These are phyloP conservation scores for Lathyrus tuberosus DNA, from an alignment of 306 rosid species.

Conservation along the genomic window DNA sequence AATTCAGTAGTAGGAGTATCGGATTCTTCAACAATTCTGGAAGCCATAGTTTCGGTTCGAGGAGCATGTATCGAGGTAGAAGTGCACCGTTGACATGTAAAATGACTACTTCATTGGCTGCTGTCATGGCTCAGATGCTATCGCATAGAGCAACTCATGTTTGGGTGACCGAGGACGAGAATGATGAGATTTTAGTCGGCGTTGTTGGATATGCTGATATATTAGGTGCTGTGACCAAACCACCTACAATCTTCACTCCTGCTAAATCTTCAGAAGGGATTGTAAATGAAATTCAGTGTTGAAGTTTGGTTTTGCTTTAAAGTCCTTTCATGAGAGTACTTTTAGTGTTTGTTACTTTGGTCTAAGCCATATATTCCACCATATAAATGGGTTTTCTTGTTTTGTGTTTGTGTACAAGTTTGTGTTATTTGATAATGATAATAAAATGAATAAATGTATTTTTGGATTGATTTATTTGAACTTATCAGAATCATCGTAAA, in stretches of 20 bases:
- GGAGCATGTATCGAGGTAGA: conserved; percentile 96
- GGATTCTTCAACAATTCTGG: conserved; percentile 66
- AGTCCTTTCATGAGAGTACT: conserved; percentile 17
- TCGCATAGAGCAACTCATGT: conserved; percentile 94
- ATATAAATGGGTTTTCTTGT: conserved; percentile 25
- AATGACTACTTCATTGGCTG: conserved; percentile 88
- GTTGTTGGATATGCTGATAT: conserved; percentile 88
- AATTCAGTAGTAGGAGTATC: conserved; percentile 83
- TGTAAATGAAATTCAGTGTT: conserved; percentile 63
- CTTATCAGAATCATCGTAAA: no score
- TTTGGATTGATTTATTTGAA: no score
- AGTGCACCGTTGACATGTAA: conserved; percentile 90
- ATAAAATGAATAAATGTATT: background rate
- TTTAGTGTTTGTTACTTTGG: conserved; percentile 16
- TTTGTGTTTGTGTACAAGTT: conserved; percentile 16
- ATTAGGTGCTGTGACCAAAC: conserved; percentile 82
- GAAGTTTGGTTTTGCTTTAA: background rate
- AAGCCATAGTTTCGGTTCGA: conserved; percentile 58
- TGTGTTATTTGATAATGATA: no score
- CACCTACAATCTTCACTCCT: conserved; percentile 49
- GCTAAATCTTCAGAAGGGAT: conserved; percentile 51
- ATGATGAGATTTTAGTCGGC: conserved; percentile 79
- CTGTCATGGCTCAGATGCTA: conserved; percentile 99
- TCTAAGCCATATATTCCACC: no score
- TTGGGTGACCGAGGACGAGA: conserved; percentile 84